Evolutionary conservation across 306 rosid genomes (phyloP), one percentile per base, ranked within the genome.

Genomic region (Lotus japonicus): DNA sequence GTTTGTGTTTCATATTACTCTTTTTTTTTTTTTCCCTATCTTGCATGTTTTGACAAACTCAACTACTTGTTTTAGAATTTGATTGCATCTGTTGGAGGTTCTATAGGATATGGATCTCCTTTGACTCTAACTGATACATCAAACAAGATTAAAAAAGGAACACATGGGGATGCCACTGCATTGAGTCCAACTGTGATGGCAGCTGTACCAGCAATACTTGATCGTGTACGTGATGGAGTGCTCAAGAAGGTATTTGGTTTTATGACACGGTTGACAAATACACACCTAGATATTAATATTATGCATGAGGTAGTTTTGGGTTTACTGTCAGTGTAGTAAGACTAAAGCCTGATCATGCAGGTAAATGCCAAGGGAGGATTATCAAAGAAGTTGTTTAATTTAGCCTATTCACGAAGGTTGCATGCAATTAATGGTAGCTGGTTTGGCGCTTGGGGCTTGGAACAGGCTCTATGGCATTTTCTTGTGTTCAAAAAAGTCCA

Each of bases 391-490:
- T 78, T 95, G 88, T 95, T 95, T 88, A 66, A 88, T 76, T 84
- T 90, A 82, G 97, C 97, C 71, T 95, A 82, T 85, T 31, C 83
- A 52, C 92, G 97, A 71, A 90, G 99, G 80, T 78, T 90, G 83
- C 83, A 77, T 44, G 90, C 97, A 49, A 74, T 88, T 46, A 84
- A 90, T 79, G 99, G 99, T 55, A 82, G 95, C 84, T 94, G 96
- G 99, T 81, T 95, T 81, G 97, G 99, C 19, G 96, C 97, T 56
- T 88, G 95, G 90, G 97, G 99, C 39, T 82, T 82, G 83, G 99
- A 90, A 83, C 82, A 68, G 82, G 52, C 59, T 82, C 78, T 90
- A 14, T 95, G 99, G 97, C 42, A 82, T 66, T 71, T 86, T 69
- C 83, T 95, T 69, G 96, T 87, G 67, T 95, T 95, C 73, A 90